Conservation (phyloP, 140 eudicot genomes). For the Artemisia princeps region DNA sequence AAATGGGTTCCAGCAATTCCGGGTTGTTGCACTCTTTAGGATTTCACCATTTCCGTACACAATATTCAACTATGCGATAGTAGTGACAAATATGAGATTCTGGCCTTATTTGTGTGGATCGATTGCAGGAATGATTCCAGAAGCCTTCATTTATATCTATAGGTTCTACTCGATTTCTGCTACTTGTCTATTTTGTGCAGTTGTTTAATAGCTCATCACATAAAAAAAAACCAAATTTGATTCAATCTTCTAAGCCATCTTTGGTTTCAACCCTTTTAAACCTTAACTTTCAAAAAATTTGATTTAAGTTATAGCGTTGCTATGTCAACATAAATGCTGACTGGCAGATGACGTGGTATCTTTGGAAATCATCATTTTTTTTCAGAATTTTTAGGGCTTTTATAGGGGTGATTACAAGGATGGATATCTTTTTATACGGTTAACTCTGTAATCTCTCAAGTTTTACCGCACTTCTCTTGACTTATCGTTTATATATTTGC, state of each 20-base stretch:
- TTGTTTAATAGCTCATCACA: not conserved
- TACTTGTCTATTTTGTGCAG: not conserved
- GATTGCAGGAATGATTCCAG: slow-evolving; percentile 91
- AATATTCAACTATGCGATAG: slow-evolving; percentile 83
- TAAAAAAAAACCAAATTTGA: too few species aligned
- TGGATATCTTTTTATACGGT: not conserved
- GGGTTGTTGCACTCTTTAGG: slow-evolving; percentile 76
- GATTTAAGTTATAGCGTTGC: too few species aligned
- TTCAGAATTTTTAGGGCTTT: too few species aligned
- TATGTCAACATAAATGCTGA: too few species aligned
- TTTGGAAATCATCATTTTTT: too few species aligned
- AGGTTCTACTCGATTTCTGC: slow-evolving; percentile 33
- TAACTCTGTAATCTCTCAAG: not conserved
- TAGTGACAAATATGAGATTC: slow-evolving; percentile 77
- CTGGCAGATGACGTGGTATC: too few species aligned
- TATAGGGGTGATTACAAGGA: too few species aligned
- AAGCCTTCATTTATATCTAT: slow-evolving; percentile 83
- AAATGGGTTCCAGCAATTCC: slow-evolving; percentile 73
- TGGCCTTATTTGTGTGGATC: slow-evolving; percentile 96
- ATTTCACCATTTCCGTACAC: slow-evolving; percentile 94
- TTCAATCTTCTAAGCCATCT: too few species aligned
- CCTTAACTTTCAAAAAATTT: too few species aligned
- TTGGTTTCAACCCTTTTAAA: too few species aligned
- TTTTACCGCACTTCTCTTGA: slow-evolving; percentile 1
- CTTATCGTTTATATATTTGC: slow-evolving; percentile 20